phyloP scores from a whole-genome alignment of 2,329 filamentous ascomycete genomes.

The Cladorrhinum sp. region DNA sequence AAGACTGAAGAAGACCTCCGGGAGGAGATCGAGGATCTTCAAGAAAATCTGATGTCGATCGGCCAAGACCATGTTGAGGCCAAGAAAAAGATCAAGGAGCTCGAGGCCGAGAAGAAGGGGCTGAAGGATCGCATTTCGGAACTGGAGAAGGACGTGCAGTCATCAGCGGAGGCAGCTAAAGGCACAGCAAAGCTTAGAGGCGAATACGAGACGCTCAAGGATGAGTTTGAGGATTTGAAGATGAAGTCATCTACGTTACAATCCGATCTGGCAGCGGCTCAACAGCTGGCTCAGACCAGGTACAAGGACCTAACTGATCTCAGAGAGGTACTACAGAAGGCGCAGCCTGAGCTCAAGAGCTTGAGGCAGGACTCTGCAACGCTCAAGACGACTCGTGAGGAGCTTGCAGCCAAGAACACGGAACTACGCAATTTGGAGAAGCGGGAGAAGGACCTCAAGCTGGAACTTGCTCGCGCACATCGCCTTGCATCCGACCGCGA shows the following conservation, averaged over 20 bases:
- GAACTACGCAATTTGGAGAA: constrained; percentile 76
- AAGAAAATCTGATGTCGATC: constrained; percentile 73
- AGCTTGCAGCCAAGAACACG: constrained; percentile 55
- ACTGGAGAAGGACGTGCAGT: constrained; percentile 67
- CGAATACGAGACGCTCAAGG: constrained; percentile 56
- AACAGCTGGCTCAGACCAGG: constrained; percentile 79
- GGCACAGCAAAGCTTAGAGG: constrained; percentile 54
- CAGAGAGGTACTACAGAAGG: constrained; percentile 74
- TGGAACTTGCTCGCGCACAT: constrained; percentile 68
- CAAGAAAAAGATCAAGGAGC: constrained; percentile 70
- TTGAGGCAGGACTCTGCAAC: constrained; percentile 73
- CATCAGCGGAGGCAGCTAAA: constrained; percentile 33
- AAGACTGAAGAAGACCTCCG: constrained; percentile 73
- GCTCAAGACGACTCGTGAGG: constrained; percentile 71
- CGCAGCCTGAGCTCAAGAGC: constrained; percentile 78
- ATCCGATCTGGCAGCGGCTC: constrained; percentile 78
- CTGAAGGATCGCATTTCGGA: constrained; percentile 63
- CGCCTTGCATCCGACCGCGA: constrained; percentile 72
- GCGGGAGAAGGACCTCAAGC: constrained; percentile 75
- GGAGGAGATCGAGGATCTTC: constrained; percentile 82
- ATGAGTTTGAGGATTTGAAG: constrained; percentile 66
- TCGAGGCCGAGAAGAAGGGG: constrained; percentile 65
- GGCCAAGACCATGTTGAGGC: constrained; percentile 82
- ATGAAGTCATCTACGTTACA: constrained; percentile 67
- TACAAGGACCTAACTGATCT: constrained; percentile 87